Evolutionary conservation across 2,329 filamentous ascomycete species (phyloP).

Genomic region (Talaromyces sp.): DNA sequence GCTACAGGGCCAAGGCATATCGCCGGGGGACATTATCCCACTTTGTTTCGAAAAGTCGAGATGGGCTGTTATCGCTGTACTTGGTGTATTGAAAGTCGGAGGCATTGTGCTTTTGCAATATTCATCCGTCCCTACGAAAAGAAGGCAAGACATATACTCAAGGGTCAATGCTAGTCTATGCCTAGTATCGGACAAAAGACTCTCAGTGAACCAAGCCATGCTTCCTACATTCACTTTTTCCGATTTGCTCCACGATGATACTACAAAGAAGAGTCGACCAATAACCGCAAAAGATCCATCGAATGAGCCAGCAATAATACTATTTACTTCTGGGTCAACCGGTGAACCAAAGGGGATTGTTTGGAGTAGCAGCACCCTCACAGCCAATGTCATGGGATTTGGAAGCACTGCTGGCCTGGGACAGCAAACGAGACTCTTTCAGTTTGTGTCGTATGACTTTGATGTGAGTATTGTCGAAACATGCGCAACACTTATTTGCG

Average conservation of each 20-base stretch:
- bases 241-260: neutral
- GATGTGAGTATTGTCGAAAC: conserved; percentile 12
- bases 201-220: neutral
- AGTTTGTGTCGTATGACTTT: conserved; percentile 29
- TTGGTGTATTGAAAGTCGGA: conserved; percentile 18
- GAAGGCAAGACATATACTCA: neutral
- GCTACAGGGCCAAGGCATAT: conserved; percentile 23
- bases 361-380: conserved; percentile 27
- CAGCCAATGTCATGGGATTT: conserved; percentile 16
- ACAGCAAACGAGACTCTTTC: conserved; percentile 28
- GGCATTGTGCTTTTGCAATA: conserved; percentile 3
- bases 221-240: neutral
- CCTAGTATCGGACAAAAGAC: neutral
- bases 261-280: neutral
- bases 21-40: conserved; percentile 15
- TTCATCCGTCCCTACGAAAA: neutral
- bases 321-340: conserved; percentile 35
- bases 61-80: conserved; percentile 5
- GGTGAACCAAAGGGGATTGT: conserved; percentile 40
- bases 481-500: conserved; percentile 29
- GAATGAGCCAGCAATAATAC: neutral
- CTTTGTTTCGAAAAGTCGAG: conserved; percentile 23
- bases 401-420: conserved; percentile 18
- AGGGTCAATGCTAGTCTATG: conserved; percentile 34
- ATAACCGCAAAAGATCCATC: neutral